Conservation (phyloP, 2,329 filamentous ascomycete genomes). For the Microdochium trichocladiopsis region DNA sequence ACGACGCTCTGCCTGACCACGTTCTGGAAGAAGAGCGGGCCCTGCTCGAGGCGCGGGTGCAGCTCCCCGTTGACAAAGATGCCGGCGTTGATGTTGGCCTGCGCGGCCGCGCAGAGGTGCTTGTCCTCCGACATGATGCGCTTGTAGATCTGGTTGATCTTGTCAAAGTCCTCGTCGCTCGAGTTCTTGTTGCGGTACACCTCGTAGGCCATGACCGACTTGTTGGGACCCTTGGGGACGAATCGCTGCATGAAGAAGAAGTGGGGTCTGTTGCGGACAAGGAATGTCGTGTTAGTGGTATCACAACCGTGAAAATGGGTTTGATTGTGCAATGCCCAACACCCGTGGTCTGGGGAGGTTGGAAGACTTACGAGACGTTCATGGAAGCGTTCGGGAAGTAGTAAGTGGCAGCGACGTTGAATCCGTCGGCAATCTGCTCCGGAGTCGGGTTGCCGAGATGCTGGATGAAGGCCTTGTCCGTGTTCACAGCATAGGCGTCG, state of each 20-base stretch:
- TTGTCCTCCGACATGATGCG: constrained; percentile 60
- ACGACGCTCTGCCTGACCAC: constrained; percentile 38
- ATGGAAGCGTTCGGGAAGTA: constrained; percentile 44
- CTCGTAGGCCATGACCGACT: constrained; percentile 53
- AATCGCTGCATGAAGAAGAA: constrained; percentile 60
- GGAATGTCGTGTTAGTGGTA: neutral
- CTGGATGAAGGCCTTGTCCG: constrained; percentile 39
- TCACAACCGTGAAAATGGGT: no score
- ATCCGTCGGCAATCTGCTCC: constrained; percentile 39
- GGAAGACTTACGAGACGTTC: constrained; percentile 37
- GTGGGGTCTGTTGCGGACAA: constrained; percentile 33
- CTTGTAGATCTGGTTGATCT: constrained; percentile 54
- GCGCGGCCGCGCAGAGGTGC: constrained; percentile 49
- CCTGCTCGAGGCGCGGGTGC: constrained; percentile 54
- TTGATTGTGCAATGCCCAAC: no score
- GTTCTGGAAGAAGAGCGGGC: constrained; percentile 49
- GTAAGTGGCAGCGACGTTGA: constrained; percentile 38
- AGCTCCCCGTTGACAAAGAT: constrained; percentile 57
- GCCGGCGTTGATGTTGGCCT: constrained; percentile 54
- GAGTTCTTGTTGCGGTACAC: constrained; percentile 55
- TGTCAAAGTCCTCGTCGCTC: constrained; percentile 48
- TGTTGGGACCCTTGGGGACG: constrained; percentile 43
- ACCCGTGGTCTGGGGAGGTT: neutral
- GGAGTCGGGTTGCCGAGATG: constrained; percentile 39
- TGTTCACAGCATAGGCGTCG: constrained; percentile 44